Percentiles rank a stretch among this genome's conserved stretches.
Evolutionary conservation across 768 basidiomycete species (phyloP).

Genomic region (Pulveroboletus sp.): DNA sequence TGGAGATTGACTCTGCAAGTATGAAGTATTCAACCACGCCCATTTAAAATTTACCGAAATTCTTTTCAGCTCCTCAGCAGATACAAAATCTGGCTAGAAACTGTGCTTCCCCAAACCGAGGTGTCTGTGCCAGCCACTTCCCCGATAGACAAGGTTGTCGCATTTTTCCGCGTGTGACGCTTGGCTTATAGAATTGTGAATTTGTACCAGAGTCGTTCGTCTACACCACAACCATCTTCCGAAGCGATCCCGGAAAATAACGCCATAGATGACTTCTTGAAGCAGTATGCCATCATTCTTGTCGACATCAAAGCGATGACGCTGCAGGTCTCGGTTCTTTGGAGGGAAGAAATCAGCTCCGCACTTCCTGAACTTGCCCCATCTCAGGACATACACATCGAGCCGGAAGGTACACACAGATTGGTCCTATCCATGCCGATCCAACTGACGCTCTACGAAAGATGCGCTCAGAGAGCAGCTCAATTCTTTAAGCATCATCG

Average conservation of each 20-base stretch:
- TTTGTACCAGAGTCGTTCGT: slow-evolving; percentile 40
- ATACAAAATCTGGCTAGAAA: slow-evolving; percentile 76
- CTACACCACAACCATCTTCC: slow-evolving; percentile 47
- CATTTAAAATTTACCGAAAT: slow-evolving; percentile 1
- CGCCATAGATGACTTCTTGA: slow-evolving; percentile 63
- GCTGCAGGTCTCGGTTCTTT: slow-evolving; percentile 50
- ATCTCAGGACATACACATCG: slow-evolving; percentile 30
- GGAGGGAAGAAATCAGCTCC: slow-evolving; percentile 61
- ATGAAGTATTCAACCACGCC: slow-evolving; percentile 3
- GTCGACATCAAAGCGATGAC: slow-evolving; percentile 63
- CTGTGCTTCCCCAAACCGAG: slow-evolving; percentile 44
- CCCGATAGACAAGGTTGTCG: slow-evolving; percentile 37
- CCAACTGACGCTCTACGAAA: slow-evolving; percentile 21
- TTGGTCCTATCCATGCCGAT: background rate
- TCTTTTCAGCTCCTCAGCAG: slow-evolving; percentile 67
- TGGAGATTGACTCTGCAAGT: slow-evolving; percentile 93
- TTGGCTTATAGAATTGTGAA: background rate
- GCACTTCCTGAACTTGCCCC: slow-evolving; percentile 50
- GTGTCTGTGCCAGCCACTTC: slow-evolving; percentile 32
- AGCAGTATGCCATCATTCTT: slow-evolving; percentile 62
- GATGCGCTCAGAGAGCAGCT: slow-evolving; percentile 57
- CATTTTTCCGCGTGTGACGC: slow-evolving; percentile 2
- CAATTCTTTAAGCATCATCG: slow-evolving; percentile 43
- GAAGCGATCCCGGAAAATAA: slow-evolving; percentile 53
- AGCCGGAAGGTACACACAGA: slow-evolving; percentile 49